Conservation (phyloP, 2,329 filamentous ascomycete genomes). For the Sphaceloma murrayae region DNA sequence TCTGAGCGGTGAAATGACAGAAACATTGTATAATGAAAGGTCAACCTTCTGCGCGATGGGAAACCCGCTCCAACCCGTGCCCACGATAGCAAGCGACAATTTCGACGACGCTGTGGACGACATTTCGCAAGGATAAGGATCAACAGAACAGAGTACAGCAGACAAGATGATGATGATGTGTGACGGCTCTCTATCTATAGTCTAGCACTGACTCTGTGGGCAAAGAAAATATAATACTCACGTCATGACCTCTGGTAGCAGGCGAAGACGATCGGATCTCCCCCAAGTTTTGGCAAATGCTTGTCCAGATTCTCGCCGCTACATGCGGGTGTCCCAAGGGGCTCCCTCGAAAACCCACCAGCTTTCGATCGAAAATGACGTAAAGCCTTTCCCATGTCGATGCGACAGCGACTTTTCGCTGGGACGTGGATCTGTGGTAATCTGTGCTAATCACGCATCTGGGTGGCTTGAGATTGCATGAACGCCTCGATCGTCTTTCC, state of each 20-base stretch:
- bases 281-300: conserved; percentile 6
- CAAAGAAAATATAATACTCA: no score
- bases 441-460: no score
- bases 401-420: conserved; percentile 2
- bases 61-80: conserved; percentile 36
- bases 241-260: conserved; percentile 3
- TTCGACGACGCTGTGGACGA: conserved; percentile 11
- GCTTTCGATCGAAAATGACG: conserved; percentile 8
- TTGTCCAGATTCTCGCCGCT: conserved; percentile 7
- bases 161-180: no score
- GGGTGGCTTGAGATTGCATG: background rate
- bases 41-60: conserved; percentile 32
- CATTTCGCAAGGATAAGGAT: conserved; percentile 16
- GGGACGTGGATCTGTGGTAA: no score
- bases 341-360: background rate
- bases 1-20: conserved; percentile 34
- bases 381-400: no score
- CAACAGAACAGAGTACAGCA: no score
- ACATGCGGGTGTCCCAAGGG: no score
- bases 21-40: conserved; percentile 32
- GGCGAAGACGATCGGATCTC: conserved; percentile 1
- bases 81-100: conserved; percentile 28
- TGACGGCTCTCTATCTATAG: no score
- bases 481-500: conserved; percentile 4
- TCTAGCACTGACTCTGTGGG: no score